Base-by-base conservation (phyloP, 1,139 yeast genomes). In the Pichia sp. region DNA sequence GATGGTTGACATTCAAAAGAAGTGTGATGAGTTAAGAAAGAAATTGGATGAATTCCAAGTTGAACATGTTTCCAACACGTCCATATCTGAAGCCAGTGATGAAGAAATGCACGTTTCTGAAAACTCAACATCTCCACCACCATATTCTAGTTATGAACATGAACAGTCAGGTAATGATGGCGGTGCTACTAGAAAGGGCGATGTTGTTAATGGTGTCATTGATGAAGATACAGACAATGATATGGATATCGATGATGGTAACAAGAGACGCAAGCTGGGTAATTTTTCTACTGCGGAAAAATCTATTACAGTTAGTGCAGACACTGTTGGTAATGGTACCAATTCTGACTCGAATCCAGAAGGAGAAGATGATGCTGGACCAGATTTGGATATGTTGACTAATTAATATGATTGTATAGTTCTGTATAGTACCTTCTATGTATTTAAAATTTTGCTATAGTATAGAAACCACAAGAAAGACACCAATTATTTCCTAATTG, bases 1-100 rank as follows among this genome's bases (percentile, higher is more conserved):
- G 54, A 42, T 51, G 24, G 35, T 22, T 5, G 59, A 57, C 7
- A 57, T 62, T 28, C 49, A 50, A 33, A 44, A 40, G 27, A 48
- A 50, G 34, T 48, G 50, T 24, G 51, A 51, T 5, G 54, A 53
- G 21, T 41, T 48, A 21, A 47, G 38, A 19, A 55, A 50, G 33
- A 48, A 38, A 19, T 28, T 58, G 24, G 50, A 53, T 15, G 45
- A 44, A 21, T 22, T 15, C n/a, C 22, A 40, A 33, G 21, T 22
- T 15, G 43, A 33, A 34, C 55, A 32, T 51, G 49, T 28, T 17
- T 34, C 33, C 11, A 20, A 9, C 19, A 17, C 21, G 18, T 27
- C 46, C 12, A 15, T 35, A 4, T 40, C 45, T 8, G 48, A 40
- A 19, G 36, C 42, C 12, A 35, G 45, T 30, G 51, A 48, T 24